phyloP scores from a whole-genome alignment of 768 basidiomycete species.

The Lactarius evosmus region DNA sequence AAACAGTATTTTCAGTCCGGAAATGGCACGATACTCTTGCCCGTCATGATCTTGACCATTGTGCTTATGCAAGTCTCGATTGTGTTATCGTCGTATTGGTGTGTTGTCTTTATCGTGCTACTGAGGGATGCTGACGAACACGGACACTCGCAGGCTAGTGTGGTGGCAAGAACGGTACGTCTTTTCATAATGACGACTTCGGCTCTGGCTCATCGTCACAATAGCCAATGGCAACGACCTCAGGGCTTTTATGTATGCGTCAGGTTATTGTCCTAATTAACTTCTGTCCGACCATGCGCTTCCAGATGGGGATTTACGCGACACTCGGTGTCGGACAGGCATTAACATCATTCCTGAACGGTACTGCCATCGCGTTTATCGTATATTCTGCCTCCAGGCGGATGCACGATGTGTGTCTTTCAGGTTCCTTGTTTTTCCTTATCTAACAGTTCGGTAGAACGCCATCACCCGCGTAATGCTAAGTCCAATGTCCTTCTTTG shows the following conservation, averaged over 20 bases:
- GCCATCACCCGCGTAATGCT: constrained; percentile 71
- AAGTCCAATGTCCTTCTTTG: constrained; percentile 89
- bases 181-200: neutral
- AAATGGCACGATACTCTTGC: constrained; percentile 60
- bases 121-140: constrained; percentile 18
- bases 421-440: neutral
- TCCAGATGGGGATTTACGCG: constrained; percentile 80
- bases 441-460: constrained; percentile 36
- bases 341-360: constrained; percentile 63
- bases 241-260: constrained; percentile 68
- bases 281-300: neutral
- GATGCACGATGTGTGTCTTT: constrained; percentile 52
- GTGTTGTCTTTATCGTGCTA: constrained; percentile 28
- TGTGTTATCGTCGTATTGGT: constrained; percentile 77
- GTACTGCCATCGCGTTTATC: constrained; percentile 58
- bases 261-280: neutral
- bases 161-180: constrained; percentile 76
- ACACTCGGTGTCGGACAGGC: constrained; percentile 70
- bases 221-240: constrained; percentile 52
- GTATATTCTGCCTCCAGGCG: constrained; percentile 74
- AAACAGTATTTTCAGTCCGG: constrained; percentile 67
- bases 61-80: constrained; percentile 64
- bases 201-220: constrained; percentile 23
- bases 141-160: constrained; percentile 51
- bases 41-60: constrained; percentile 59